Percentiles rank a stretch among this genome's conserved stretches.
Evolutionary conservation across 345 rosid species (phyloP).

Genomic region (Populus pruinosa): DNA sequence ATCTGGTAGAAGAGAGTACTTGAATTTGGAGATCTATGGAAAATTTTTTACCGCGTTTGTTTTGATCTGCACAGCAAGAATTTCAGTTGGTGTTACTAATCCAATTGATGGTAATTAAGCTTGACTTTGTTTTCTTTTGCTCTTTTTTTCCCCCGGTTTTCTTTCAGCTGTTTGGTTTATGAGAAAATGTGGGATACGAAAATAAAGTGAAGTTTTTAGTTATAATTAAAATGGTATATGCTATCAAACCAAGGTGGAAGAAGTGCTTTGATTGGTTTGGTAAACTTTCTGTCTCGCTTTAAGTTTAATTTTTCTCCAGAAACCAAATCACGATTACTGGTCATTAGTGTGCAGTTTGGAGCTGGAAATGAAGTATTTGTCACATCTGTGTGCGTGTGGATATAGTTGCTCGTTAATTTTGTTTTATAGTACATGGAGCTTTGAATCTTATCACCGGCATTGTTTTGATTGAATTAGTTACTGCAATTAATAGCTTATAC

Average conservation of each 20-base stretch:
- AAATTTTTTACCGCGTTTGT: constrained; percentile 42
- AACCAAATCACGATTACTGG: neutral
- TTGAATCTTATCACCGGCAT: constrained; percentile 29
- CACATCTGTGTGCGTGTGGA: no score
- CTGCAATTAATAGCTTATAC: constrained; percentile 74
- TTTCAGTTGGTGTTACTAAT: constrained; percentile 61
- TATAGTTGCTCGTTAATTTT: neutral
- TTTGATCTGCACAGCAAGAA: constrained; percentile 50
- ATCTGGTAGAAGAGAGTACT: constrained; percentile 36
- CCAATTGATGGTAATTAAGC: constrained; percentile 66
- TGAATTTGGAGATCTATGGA: constrained; percentile 46
- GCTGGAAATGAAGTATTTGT: neutral
- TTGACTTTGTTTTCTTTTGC: neutral
- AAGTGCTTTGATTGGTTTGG: neutral
- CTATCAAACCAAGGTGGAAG: neutral
- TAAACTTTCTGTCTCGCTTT: neutral
- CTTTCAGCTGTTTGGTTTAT: neutral
- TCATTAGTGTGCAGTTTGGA: neutral
- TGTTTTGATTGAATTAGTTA: constrained; percentile 55
- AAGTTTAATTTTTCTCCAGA: neutral
- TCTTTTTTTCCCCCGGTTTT: neutral
- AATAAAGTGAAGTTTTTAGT: neutral
- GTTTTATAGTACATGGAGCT: constrained; percentile 2
- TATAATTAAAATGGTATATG: neutral
- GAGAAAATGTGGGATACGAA: constrained; percentile 3